These are phyloP conservation scores for Gryganskiella cystojenkinii DNA, from an alignment of 192 early-diverging fungal species.

Conservation along the genomic window DNA sequence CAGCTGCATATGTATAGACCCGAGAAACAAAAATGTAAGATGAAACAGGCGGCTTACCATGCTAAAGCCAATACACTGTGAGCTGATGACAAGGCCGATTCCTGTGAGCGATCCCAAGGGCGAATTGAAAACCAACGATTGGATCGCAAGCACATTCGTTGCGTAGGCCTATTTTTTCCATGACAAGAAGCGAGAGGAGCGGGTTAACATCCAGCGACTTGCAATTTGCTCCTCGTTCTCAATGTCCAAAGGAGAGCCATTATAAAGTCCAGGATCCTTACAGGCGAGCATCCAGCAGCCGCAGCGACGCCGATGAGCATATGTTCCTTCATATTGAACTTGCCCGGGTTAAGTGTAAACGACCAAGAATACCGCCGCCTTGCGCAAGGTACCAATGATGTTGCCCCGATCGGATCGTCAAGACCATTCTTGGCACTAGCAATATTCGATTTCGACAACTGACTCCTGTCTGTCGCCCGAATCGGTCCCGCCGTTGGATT, in stretches of 20 bases:
- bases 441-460: conserved; percentile 5
- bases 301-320: conserved; percentile 69
- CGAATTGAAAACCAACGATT: conserved; percentile 21
- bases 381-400: too few relatives aligned
- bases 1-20: not conserved
- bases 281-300: conserved; percentile 61
- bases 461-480: conserved; percentile 10
- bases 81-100: conserved; percentile 34
- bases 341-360: conserved; percentile 42
- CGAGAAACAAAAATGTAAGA: not conserved
- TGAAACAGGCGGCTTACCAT: conserved; percentile 19
- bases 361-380: conserved; percentile 11
- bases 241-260: not conserved
- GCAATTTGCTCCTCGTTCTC: too few relatives aligned
- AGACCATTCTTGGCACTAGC: not conserved
- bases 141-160: conserved; percentile 41
- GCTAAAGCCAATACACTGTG: conserved; percentile 45
- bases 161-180: conserved; percentile 30
- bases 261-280: not conserved
- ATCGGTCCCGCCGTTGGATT: conserved; percentile 13
- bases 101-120: conserved; percentile 28
- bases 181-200: not conserved
- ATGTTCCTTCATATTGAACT: conserved; percentile 79
- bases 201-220: not conserved
- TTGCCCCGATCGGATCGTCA: not conserved